Conservation (phyloP, 257 asterid genomes). For the Leonotis leonurus region DNA sequence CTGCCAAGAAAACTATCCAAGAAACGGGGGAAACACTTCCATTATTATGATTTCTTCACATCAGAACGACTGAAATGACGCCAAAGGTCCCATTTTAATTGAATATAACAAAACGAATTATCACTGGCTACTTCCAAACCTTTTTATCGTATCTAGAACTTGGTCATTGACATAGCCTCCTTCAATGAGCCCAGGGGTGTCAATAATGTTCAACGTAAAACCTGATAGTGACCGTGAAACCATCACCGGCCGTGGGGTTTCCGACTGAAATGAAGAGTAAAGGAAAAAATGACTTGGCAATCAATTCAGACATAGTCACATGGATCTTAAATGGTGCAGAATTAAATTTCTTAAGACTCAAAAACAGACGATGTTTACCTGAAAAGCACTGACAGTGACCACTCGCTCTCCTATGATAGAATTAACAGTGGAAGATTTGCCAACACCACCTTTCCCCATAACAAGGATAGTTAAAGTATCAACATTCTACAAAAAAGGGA, state of each 20-base stretch:
- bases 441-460: conserved; percentile 99
- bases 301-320: background rate
- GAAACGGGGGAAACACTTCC: background rate
- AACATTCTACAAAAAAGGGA: conserved; percentile 45
- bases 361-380: conserved; percentile 36
- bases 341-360: background rate
- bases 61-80: background rate
- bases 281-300: background rate
- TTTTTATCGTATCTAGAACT: conserved; percentile 70
- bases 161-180: conserved; percentile 89
- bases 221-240: conserved; percentile 87
- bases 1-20: conserved; percentile 42
- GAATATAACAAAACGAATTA: background rate
- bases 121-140: conserved; percentile 29
- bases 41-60: background rate
- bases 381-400: conserved; percentile 90
- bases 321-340: background rate
- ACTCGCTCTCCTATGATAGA: conserved; percentile 88
- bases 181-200: conserved; percentile 96
- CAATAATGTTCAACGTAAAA: conserved; percentile 78
- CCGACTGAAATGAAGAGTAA: conserved; percentile 54
- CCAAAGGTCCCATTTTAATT: background rate
- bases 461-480: conserved; percentile 75
- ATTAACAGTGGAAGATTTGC: conserved; percentile 90
- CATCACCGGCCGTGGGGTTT: conserved; percentile 90